A percentile compares a stretch with the other conserved stretches of the same genome.
phyloP scores from a whole-genome alignment of 352 stramenopile species.

The Globisporangium cylindrosporum region DNA sequence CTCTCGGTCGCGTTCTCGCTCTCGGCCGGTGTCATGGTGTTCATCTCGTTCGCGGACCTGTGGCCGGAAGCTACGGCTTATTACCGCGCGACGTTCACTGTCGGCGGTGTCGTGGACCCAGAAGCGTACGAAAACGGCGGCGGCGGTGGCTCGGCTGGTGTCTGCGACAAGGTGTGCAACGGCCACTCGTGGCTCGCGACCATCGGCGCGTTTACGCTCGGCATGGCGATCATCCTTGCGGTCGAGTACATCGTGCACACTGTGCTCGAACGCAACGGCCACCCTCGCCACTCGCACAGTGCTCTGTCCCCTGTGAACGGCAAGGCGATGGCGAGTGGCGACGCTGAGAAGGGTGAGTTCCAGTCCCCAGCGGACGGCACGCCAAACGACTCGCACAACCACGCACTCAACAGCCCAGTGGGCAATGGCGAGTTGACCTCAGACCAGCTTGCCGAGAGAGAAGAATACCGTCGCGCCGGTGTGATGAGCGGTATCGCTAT shows the following conservation, averaged over 20 bases:
- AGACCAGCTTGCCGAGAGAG: constrained; percentile 18
- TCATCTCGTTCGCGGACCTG: constrained; percentile 72
- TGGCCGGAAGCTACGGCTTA: constrained; percentile 55
- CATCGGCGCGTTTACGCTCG: constrained; percentile 48
- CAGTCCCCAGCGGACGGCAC: constrained; percentile 22
- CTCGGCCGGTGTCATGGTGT: constrained; percentile 73
- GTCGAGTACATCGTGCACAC: constrained; percentile 64
- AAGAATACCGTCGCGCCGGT: constrained; percentile 71
- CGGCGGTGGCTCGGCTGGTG: constrained; percentile 26
- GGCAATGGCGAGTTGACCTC: background rate
- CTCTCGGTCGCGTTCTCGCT: constrained; percentile 71
- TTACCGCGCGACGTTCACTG: constrained; percentile 56
- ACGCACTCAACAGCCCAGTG: constrained; percentile 7
- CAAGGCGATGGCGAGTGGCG: constrained; percentile 19
- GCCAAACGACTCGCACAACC: background rate
- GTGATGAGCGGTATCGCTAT: constrained; percentile 92
- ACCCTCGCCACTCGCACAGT: constrained; percentile 28
- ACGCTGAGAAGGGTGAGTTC: constrained; percentile 25
- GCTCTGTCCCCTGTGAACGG: constrained; percentile 19
- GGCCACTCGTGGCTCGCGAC: constrained; percentile 63
- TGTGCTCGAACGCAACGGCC: constrained; percentile 34
- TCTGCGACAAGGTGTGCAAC: constrained; percentile 57
- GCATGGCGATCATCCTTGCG: constrained; percentile 62
- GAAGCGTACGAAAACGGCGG: constrained; percentile 67
- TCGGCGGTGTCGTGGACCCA: constrained; percentile 45